phyloP scores from a whole-genome alignment of 495 filamentous ascomycete genomes.

The Hypoxylon intermedium region DNA sequence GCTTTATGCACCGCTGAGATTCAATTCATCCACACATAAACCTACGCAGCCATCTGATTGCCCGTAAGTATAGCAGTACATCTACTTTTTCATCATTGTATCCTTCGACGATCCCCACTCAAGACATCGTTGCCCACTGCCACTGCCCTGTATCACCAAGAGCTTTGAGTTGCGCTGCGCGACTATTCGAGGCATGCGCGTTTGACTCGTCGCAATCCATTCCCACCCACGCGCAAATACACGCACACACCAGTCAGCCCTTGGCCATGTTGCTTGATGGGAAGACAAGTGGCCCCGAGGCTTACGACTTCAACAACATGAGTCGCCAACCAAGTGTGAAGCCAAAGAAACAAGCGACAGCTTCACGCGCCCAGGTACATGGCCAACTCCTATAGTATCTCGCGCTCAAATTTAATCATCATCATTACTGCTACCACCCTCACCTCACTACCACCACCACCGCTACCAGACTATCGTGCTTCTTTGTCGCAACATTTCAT shows the following conservation, averaged over 20 bases:
- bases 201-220: constrained; percentile 16
- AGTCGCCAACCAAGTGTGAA: constrained; percentile 20
- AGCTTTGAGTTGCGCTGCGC: constrained; percentile 13
- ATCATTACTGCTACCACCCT: constrained; percentile 4
- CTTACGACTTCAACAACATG: constrained; percentile 2
- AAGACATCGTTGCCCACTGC: constrained; percentile 12
- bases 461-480: constrained; percentile 12
- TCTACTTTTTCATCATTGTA: constrained; percentile 27
- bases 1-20: constrained; percentile 25
- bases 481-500: constrained; percentile 16
- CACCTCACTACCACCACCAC: constrained; percentile 7
- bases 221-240: neutral
- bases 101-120: constrained; percentile 20
- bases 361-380: constrained; percentile 26
- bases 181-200: constrained; percentile 26
- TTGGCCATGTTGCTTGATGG: constrained; percentile 8
- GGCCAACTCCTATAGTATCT: constrained; percentile 22
- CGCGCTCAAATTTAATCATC: constrained; percentile 19
- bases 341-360: neutral
- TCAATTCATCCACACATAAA: constrained; percentile 4
- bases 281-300: constrained; percentile 6
- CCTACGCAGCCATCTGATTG: neutral
- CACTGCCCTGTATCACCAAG: constrained; percentile 18
- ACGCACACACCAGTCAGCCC: neutral
- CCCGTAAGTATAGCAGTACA: constrained; percentile 35